Conservation (phyloP, 2,329 filamentous ascomycete species). For the Fusarium continuum region DNA sequence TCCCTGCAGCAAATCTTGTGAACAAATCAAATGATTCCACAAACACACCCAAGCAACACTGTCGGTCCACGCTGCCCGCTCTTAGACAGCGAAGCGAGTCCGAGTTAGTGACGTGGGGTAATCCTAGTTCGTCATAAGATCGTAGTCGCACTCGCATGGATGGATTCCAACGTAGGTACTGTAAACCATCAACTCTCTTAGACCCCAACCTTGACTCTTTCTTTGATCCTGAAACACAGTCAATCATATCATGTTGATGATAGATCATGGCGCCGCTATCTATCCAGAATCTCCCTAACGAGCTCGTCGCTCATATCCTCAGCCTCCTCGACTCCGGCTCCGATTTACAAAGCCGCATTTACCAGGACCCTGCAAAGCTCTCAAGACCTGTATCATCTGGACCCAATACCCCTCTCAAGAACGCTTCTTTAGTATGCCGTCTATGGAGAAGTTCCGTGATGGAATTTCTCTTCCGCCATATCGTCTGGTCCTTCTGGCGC, state of each 20-base stretch:
- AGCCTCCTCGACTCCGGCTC: slow-evolving; percentile 60
- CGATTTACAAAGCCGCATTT: slow-evolving; percentile 58
- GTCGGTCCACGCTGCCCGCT: neutral
- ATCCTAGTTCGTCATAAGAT: slow-evolving; percentile 17
- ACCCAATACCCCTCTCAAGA: slow-evolving; percentile 59
- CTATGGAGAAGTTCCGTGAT: slow-evolving; percentile 62
- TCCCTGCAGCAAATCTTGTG: neutral
- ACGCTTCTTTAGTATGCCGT: slow-evolving; percentile 61
- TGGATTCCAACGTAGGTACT: too few species aligned
- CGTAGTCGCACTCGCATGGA: slow-evolving; percentile 9
- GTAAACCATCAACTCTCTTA: too few species aligned
- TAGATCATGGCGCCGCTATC: neutral
- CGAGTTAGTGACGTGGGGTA: slow-evolving; percentile 27
- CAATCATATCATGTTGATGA: neutral
- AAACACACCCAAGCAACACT: neutral
- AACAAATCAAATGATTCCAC: neutral
- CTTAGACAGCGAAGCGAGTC: slow-evolving; percentile 11
- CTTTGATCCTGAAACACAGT: neutral
- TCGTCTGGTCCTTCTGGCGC: slow-evolving; percentile 53
- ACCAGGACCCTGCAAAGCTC: slow-evolving; percentile 57
- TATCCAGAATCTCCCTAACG: slow-evolving; percentile 62
- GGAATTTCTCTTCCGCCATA: slow-evolving; percentile 67
- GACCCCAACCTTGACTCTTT: neutral
- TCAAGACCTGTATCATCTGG: slow-evolving; percentile 32
- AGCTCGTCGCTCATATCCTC: slow-evolving; percentile 68